Evolutionary conservation across 1,284 basidiomycete genomes (phyloP), one percentile per base, ranked within the genome.

Genomic region (Pisolithus thermaeus): DNA sequence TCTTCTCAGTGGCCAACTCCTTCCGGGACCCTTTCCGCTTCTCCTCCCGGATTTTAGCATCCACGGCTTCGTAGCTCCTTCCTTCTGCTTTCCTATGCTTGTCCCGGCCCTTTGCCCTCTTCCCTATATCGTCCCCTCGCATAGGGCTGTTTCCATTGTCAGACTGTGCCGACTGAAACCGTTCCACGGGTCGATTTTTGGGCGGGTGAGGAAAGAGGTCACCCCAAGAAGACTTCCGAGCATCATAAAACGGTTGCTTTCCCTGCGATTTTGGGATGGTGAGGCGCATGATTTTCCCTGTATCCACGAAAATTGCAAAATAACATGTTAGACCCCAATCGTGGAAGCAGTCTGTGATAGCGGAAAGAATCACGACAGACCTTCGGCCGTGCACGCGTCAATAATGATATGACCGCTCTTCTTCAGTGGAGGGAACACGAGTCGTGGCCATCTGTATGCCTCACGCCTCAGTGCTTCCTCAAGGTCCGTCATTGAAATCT

Each of bases 191-290:
- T 18, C 73, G 66, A 62, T 87, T 87, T 66, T 90, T 91, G 3
- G 89, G 79, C 18, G 74, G 70, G 66, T 98, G 94, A 4, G 97
- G 96, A 70, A 97, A 98, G 11, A 92, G 75, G 66, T 99, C 97
- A 11, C 97, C 97, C 93, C 95, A 97, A 20, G 71, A 74, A 0
- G 89, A 83, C 70, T 98, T 98, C 43, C 96, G 84, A 1, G 95
- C 94, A 66, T 99, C 97, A 62, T 98, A 94, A 66, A 87, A 99
- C 0, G 84, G 79, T 64, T 98, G 95, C 66, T 92, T 95, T 7
- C 95, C 95, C 68, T 94, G 90, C 1, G 92, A 94, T 61, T 85
- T 92, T 2, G 95, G 87, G 41, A 97, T 84, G 2, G 89, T 97
- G 67, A 96, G 76, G 4, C 96, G 86, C 77, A 94, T 86, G 52